Percentiles rank a stretch among this genome's conserved stretches.
These are phyloP conservation scores for Byssothecium circinans DNA, from an alignment of 2,329 filamentous ascomycete species.

Conservation along the genomic window DNA sequence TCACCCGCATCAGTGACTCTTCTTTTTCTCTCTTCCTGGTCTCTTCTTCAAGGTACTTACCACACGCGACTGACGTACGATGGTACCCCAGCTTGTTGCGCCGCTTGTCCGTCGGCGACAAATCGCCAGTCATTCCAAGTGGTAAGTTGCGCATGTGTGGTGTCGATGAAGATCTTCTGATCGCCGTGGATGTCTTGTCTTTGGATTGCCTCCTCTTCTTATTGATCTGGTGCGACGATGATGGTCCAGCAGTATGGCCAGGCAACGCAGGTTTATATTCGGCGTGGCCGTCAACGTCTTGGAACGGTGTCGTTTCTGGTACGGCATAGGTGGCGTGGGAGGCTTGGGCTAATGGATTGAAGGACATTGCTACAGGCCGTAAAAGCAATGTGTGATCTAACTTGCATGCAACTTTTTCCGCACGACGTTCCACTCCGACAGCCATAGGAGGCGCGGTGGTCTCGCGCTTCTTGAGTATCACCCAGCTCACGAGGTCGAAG, in stretches of 20 bases:
- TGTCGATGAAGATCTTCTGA: slow-evolving; percentile 50
- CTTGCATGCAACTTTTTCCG: slow-evolving; percentile 36
- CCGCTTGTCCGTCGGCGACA: slow-evolving; percentile 62
- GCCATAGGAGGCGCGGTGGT: slow-evolving; percentile 41
- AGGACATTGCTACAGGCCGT: slow-evolving; percentile 40
- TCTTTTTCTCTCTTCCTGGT: slow-evolving; percentile 3
- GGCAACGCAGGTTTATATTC: slow-evolving; percentile 22
- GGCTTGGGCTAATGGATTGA: slow-evolving; percentile 31
- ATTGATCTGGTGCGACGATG: slow-evolving; percentile 26
- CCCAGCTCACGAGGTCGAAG: slow-evolving; percentile 22
- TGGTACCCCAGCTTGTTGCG: slow-evolving; percentile 96
- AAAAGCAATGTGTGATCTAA: slow-evolving; percentile 38
- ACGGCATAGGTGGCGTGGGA: slow-evolving; percentile 30
- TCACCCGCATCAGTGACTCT: slow-evolving; percentile 20
- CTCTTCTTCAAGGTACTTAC: slow-evolving; percentile 61
- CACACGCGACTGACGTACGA: slow-evolving; percentile 90
- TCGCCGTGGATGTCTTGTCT: slow-evolving; percentile 42
- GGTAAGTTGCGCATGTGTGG: slow-evolving; percentile 51
- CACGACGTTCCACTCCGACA: slow-evolving; percentile 40
- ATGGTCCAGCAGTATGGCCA: slow-evolving; percentile 19
- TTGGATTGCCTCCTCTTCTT: slow-evolving; percentile 46
- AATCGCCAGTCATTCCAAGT: slow-evolving; percentile 41
- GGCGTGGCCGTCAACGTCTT: slow-evolving; percentile 24
- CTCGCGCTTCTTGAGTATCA: slow-evolving; percentile 31
- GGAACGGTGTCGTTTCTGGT: slow-evolving; percentile 24